Percentiles rank a stretch among this genome's conserved stretches.
These are phyloP conservation scores for Noccaea bulbosa DNA, from an alignment of 345 rosid species.

Conservation along the genomic window DNA sequence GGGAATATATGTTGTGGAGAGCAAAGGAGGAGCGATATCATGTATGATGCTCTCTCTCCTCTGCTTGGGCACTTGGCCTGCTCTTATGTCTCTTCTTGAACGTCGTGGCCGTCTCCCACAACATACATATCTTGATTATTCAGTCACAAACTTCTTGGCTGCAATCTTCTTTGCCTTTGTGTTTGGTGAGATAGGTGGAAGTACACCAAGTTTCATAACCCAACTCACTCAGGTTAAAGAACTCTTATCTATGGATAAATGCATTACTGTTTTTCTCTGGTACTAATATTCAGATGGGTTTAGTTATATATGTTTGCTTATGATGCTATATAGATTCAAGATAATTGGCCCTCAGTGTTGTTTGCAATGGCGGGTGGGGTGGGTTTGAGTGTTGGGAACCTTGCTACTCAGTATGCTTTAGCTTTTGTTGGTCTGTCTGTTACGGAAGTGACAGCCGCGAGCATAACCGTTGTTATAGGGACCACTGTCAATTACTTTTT, in stretches of 20 bases:
- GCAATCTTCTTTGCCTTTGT: constrained; percentile 72
- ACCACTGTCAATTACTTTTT: constrained; percentile 80
- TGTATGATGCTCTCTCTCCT: constrained; percentile 70
- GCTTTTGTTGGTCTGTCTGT: constrained; percentile 86
- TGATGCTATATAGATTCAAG: constrained; percentile 44
- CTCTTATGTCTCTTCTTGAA: constrained; percentile 72
- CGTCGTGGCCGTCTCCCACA: constrained; percentile 89
- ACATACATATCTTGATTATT: constrained; percentile 85
- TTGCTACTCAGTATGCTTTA: constrained; percentile 76
- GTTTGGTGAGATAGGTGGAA: constrained; percentile 62
- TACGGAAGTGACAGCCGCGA: constrained; percentile 71
- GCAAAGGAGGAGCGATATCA: constrained; percentile 81
- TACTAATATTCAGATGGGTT: background rate
- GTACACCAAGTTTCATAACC: constrained; percentile 55
- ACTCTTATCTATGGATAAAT: background rate
- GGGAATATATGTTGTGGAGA: constrained; percentile 48
- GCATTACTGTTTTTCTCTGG: constrained; percentile 3
- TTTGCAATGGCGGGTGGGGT: constrained; percentile 85
- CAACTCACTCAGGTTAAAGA: constrained; percentile 64
- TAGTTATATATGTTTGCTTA: background rate
- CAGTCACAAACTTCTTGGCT: constrained; percentile 72
- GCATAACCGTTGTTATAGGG: constrained; percentile 83
- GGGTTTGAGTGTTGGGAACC: constrained; percentile 74
- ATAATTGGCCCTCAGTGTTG: constrained; percentile 72
- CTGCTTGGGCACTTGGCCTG: constrained; percentile 93